Evolutionary conservation across 2,329 filamentous ascomycete species (phyloP).

Genomic region (Venturia effusa): DNA sequence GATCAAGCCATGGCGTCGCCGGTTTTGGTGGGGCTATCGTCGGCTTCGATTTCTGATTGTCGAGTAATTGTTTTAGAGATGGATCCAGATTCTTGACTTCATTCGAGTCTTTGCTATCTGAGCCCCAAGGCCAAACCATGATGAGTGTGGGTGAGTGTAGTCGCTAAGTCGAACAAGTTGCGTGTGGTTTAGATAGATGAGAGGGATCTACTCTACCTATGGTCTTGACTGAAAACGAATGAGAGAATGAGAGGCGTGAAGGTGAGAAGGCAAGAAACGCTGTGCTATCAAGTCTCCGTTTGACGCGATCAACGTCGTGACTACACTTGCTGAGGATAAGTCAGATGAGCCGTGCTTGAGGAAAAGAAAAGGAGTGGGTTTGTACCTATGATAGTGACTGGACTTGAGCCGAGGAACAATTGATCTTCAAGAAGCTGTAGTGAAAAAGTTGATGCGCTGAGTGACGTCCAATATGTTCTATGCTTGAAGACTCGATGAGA

Average conservation of each 20-base stretch:
- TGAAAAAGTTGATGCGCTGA: not conserved
- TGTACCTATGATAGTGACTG: not conserved
- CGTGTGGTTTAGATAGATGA: not conserved
- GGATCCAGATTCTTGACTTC: slow-evolving; percentile 70
- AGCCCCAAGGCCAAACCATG: slow-evolving; percentile 56
- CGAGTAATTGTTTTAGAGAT: slow-evolving; percentile 71
- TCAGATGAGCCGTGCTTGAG: not conserved
- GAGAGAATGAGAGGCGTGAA: not conserved
- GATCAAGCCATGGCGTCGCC: slow-evolving; percentile 40
- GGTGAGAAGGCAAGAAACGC: not conserved
- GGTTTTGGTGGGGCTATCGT: slow-evolving; percentile 28
- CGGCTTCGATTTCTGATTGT: slow-evolving; percentile 50
- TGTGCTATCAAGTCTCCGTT: not conserved
- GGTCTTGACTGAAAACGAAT: not conserved
- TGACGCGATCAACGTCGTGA: not conserved
- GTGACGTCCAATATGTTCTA: not conserved
- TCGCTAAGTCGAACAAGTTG: slow-evolving; percentile 9
- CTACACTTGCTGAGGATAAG: not conserved
- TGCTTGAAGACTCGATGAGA: not conserved
- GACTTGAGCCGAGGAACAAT: not conserved
- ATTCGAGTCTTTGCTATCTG: slow-evolving; percentile 37
- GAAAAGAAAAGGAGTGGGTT: not conserved
- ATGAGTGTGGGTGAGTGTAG: not conserved
- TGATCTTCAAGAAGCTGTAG: not conserved
- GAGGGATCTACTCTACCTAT: not conserved